Base-by-base conservation (phyloP, 1,139 yeast species). In the Candida neerlandica region DNA sequence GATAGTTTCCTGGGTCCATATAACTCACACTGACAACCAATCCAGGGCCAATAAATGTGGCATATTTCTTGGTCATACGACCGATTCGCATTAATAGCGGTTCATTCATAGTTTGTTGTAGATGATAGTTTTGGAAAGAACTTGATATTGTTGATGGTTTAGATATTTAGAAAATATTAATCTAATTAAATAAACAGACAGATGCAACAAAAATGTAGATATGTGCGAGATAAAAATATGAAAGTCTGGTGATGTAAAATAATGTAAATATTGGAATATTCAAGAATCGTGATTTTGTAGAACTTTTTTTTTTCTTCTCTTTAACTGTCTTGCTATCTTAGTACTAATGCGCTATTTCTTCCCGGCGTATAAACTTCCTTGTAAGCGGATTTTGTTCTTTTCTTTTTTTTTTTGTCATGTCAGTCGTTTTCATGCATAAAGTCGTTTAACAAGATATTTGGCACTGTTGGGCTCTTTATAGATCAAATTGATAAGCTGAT, bases 1-100 rank as follows among this genome's bases (percentile, higher is more conserved):
- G 83, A 63, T 86, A 87, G 62, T 87, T 87, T 1, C 95, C 95
- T 0, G 94, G 94, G 61, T 87, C 94, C 81, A 87, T 84, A 61
- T 86, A 87, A 1, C 91, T 85, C 37, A 88, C 91, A 14, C 89
- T 80, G 3, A 87, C 88, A 77, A 86, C 78, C 30, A 87, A 69
- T 0, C 95, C 95, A 0, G 95, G 95, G 0, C 95, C 94, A n/a
- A 87, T 71, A 59, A 86, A 87, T 46, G 78, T 72, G 10, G 77
- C 66, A 59, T 85, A 82, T 60, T 85, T 85, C 51, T 58, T 64
- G 26, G 68, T 48, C 16, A 49, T 39, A n/a, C 44, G 47, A 11
- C 30, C 12, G 6, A 33, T 5, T 27, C 33, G 27, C 18, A 33
- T 37, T 39, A 37, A 33, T 41, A 37, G 47, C 4, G 40, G 11